Evolutionary conservation across 1,284 basidiomycete genomes (phyloP).

Genomic region (Hemileia vastatrix): DNA sequence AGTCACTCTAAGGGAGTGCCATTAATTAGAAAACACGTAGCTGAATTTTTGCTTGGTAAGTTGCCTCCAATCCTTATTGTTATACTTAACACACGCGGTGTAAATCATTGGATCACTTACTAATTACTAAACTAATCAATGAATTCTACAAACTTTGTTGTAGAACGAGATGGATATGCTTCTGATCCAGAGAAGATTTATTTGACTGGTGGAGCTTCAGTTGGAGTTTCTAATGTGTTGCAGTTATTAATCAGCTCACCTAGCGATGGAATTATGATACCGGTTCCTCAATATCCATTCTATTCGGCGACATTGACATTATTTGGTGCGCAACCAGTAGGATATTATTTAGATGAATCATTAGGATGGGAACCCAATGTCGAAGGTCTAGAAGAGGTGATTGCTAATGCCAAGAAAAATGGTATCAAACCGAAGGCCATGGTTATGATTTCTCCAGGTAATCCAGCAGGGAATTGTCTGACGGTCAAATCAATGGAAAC

Average conservation of each 20-base stretch:
- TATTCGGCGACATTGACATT: slow-evolving; percentile 91
- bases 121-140: too few relatives aligned
- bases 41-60: slow-evolving; percentile 75
- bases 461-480: slow-evolving; percentile 80
- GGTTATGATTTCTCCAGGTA: slow-evolving; percentile 92
- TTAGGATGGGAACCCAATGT: slow-evolving; percentile 77
- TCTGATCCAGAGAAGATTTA: slow-evolving; percentile 79
- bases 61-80: too few relatives aligned
- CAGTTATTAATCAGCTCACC: slow-evolving; percentile 61
- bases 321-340: slow-evolving; percentile 66
- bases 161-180: slow-evolving; percentile 82
- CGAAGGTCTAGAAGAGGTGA: slow-evolving; percentile 54
- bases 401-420: slow-evolving; percentile 59
- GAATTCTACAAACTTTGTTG: too few relatives aligned
- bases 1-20: slow-evolving; percentile 90
- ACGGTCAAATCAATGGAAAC: slow-evolving; percentile 59
- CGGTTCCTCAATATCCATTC: slow-evolving; percentile 97
- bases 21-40: slow-evolving; percentile 76
- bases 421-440: slow-evolving; percentile 65
- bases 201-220: slow-evolving; percentile 85
- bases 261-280: slow-evolving; percentile 73
- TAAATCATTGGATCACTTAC: too few relatives aligned
- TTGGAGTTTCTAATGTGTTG: slow-evolving; percentile 79
- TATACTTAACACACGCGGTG: too few relatives aligned
- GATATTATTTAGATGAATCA: slow-evolving; percentile 78